Percentiles rank a stretch among this genome's conserved stretches.
Evolutionary conservation across 2,329 filamentous ascomycete species (phyloP).

Genomic region (Fusarium verticillioides): DNA sequence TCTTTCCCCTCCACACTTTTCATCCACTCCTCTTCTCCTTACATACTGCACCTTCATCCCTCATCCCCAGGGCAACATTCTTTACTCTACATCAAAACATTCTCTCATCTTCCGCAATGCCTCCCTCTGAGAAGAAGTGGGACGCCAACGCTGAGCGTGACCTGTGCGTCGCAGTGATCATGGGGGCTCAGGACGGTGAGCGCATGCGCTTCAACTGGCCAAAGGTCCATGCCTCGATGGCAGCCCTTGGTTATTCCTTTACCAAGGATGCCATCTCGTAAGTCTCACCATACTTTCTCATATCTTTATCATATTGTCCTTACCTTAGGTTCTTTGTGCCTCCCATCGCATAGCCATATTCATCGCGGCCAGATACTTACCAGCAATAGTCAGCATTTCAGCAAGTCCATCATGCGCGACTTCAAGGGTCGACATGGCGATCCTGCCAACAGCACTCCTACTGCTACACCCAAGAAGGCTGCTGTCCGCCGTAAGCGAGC

Average conservation of each 20-base stretch:
- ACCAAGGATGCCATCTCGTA: slow-evolving; percentile 54
- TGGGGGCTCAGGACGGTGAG: slow-evolving; percentile 42
- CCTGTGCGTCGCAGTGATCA: slow-evolving; percentile 52
- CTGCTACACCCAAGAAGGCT: slow-evolving; percentile 35
- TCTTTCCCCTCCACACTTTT: background rate
- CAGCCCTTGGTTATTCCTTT: slow-evolving; percentile 49
- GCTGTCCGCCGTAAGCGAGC: slow-evolving; percentile 31
- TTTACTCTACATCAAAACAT: background rate
- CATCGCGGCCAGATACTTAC: background rate
- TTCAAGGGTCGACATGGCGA: slow-evolving; percentile 47
- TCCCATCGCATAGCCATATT: background rate
- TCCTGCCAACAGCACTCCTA: background rate
- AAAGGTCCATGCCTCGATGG: slow-evolving; percentile 48
- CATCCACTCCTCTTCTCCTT: background rate
- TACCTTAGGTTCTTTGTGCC: background rate
- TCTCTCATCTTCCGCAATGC: slow-evolving; percentile 34
- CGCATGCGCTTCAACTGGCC: slow-evolving; percentile 50
- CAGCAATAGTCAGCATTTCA: slow-evolving; percentile 51
- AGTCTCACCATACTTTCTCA: slow-evolving; percentile 16
- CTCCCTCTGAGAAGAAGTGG: slow-evolving; percentile 52
- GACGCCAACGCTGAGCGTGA: slow-evolving; percentile 51
- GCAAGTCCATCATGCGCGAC: slow-evolving; percentile 52
- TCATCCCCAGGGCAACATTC: background rate
- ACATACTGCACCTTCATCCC: background rate
- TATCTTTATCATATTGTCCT: background rate